Evolutionary conservation across 2,329 filamentous ascomycete genomes (phyloP), one percentile per base, ranked within the genome.

Genomic region (Trichoderma sp.): DNA sequence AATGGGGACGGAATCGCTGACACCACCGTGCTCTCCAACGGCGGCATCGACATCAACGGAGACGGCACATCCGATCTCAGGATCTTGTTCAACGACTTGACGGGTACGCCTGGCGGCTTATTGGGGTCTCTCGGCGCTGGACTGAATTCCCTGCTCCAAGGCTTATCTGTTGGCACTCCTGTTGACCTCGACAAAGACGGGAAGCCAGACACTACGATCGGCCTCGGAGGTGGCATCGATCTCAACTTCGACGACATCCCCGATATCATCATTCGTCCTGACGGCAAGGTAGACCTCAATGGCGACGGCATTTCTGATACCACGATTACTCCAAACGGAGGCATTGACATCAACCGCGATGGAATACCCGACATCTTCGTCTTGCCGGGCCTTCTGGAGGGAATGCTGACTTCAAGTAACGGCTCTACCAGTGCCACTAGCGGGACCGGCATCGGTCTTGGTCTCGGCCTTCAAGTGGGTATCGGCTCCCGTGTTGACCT

Each of bases 101-200:
- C 7, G 7, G 5, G 24, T 10, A 7, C 48, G 7, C 7, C 30
- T 14, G 41, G 24, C 7, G n/a, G 17, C 5, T 5, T 26, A 12
- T 15, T 44, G 9, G 44, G 44, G 17, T 5, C 28, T 24, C n/a
- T 48, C n/a, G 28, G 43, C n/a, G 17, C 17, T 14, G 44, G 43
- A 39, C 56, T 48, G 26, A 17, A 5, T 14, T 28, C 54, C 26
- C 2, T 44, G 3, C 54, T 56, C 21, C n/a, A 34, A 24, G 41
- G 41, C 3, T 4, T 58, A 7, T 19, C 26, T 12, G 17, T 30
- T 28, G 45, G 57, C 15, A 51, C 45, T 15, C 26, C 19, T 21
- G 57, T 60, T 14, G 59, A 63, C 54, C 21, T 55, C 14, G 55
- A 63, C 21, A 50, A 58, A 21, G 64, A 63, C 21, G 64, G 58